Evolutionary conservation across 2,329 filamentous ascomycete species (phyloP), one percentile per base, ranked within the genome.

Genomic region (Colletotrichum sp.): DNA sequence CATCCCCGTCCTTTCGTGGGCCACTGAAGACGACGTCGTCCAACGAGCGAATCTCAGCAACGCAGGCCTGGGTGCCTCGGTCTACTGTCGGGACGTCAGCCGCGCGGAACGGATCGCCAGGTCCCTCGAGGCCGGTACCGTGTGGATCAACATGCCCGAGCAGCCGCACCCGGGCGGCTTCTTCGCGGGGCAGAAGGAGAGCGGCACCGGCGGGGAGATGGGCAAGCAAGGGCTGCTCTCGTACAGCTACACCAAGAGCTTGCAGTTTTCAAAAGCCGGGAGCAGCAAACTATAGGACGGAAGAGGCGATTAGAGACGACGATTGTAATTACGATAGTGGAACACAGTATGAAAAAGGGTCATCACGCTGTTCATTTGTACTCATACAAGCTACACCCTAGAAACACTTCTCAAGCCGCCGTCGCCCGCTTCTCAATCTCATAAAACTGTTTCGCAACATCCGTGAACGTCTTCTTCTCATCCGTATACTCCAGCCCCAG

Each of bases 1-100:
- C 36, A 87, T 94, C 2, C 92, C 93, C 0, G 84, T 94, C 9
- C 80, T 93, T 71, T 89, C 87, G 24, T 95, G 92, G 92, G 85
- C 85, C 0, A 87, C 89, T 32, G 92, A 94, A 76, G 88, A 88
- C 7, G 91, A 93, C 21, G 90, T 92, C 0, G 83, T 94, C 34
- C 80, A 81, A 2, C 87, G 90, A 6, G 91, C 89, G 2, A 93
- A 93, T 76, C 84, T 87, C 24, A 84, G 85, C 3, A 85, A 89
- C 26, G 88, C 86, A 34, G 91, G 90, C 0, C 86, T 93, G 1
- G 90, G 90, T 0, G 88, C 90, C 3, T 91, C 90, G 0, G 88
- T 93, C 0, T 93, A 91, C 86, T 89, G 86, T 18, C 86, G 85
- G 18, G 90, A 93, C 73, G 72, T 90, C 2, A 83, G 82, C 1